These are phyloP conservation scores for Sicyos edulis DNA, from an alignment of 306 rosid genomes.

Conservation along the genomic window DNA sequence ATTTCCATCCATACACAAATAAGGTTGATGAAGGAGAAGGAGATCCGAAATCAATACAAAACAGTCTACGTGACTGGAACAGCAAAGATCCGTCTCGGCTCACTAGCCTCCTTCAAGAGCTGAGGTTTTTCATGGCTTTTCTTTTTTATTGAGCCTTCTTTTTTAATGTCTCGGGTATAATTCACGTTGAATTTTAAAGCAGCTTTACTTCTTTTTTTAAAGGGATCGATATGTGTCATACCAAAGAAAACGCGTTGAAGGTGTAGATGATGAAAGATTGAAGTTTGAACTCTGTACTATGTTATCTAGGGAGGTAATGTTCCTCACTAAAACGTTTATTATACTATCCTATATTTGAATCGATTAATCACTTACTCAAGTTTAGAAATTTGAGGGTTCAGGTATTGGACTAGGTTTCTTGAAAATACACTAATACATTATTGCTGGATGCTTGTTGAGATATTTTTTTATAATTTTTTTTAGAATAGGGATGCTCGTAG, in stretches of 20 bases:
- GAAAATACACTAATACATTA: background rate
- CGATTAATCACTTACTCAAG: background rate
- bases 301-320: conserved; percentile 68
- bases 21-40: conserved; percentile 29
- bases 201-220: conserved; percentile 21
- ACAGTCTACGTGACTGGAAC: conserved; percentile 56
- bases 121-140: conserved; percentile 41
- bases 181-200: background rate
- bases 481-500: background rate
- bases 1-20: conserved; percentile 55
- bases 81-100: conserved; percentile 65
- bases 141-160: background rate
- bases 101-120: conserved; percentile 52
- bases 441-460: background rate
- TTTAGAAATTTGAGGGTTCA: background rate
- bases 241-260: conserved; percentile 59
- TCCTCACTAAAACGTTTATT: conserved; percentile 1
- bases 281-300: conserved; percentile 83
- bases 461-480: too few species aligned
- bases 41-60: conserved; percentile 23
- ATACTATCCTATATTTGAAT: background rate
- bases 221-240: conserved; percentile 69
- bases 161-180: background rate
- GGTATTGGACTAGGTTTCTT: conserved; percentile 4
- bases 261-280: conserved; percentile 80